Evolutionary conservation across 805 yeast genomes (phyloP), one percentile per base, ranked within the genome.

Genomic region (Kluyveromyces wickerhamii): DNA sequence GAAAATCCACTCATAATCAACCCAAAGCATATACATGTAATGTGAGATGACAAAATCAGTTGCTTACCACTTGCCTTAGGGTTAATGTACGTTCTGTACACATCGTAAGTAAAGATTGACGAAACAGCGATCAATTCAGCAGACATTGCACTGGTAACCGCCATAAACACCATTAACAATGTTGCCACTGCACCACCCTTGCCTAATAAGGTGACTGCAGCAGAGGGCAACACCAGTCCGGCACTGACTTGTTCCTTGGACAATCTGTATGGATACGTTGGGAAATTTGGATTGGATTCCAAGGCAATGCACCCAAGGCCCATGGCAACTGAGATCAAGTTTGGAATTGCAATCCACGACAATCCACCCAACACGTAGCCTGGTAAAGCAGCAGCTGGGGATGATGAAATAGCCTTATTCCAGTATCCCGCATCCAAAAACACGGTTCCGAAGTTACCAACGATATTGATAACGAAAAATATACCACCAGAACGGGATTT

Each of bases 301-400:
- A 86, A 65, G 14, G 85, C 79, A 38, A 83, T 60, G 35, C 84
- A 84, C 14, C 88, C 85, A n/a, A 86, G 63, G 9, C 96, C 95
- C 81, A 85, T 70, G 6, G 94, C 81, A 2, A 89, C 78, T 11
- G 94, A 82, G 34, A 77, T 71, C 38, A 83, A 69, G 66, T 79
- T 79, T 30, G 96, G 96, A 44, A 87, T 79, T 6, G 94, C 88
- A 54, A 84, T 80, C 95, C 96, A 87, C 0, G 89, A 81, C 29
- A 87, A 57, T 19, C 95, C 95, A 39, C 95, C 96, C 39, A 83
- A 60, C 17, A 84, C 77, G 58, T 87, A 87, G 15, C 95, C 96
- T 6, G 92, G 89, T 45, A 86, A 63, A 20, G 94, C 85, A 29
- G 92, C 77, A 8, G 76, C 81, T 15, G 95, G 94, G 40, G 79